phyloP scores from a whole-genome alignment of 2,329 filamentous ascomycete genomes.

The Aspergillus tamarii region DNA sequence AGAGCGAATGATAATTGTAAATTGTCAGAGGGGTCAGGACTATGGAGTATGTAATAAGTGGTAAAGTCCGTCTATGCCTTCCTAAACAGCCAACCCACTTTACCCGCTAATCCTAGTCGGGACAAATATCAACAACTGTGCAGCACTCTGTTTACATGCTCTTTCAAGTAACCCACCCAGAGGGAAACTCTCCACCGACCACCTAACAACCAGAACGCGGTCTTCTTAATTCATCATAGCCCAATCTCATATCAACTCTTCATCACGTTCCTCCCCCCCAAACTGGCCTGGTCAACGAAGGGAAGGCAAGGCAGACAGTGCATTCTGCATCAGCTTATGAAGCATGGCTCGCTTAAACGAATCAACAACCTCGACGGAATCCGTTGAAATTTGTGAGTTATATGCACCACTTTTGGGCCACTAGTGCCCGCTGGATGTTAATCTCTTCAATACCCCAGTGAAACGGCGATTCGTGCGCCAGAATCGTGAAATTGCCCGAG shows the following conservation, averaged over 20 bases:
- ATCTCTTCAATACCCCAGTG: constrained; percentile 45
- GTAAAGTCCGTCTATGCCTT: constrained; percentile 6
- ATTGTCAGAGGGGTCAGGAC: not conserved
- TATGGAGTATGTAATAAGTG: not conserved
- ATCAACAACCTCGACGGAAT: constrained; percentile 46
- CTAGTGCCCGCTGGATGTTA: not conserved
- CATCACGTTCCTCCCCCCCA: not conserved
- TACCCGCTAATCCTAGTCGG: constrained; percentile 33
- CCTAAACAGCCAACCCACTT: not conserved
- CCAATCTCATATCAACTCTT: not conserved
- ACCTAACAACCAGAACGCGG: not conserved
- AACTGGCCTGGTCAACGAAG: not conserved
- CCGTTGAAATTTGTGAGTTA: constrained; percentile 52
- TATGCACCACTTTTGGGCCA: not conserved
- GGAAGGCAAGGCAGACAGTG: not conserved
- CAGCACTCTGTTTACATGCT: constrained; percentile 19
- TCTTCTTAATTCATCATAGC: not conserved
- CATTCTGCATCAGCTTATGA: constrained; percentile 14
- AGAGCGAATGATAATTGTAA: not conserved
- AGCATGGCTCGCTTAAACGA: constrained; percentile 56
- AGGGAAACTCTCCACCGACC: not conserved
- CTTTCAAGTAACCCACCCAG: not conserved
- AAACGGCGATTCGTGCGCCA: constrained; percentile 68
- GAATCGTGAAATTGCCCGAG: constrained; percentile 67
- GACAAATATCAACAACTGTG: constrained; percentile 44